A percentile compares a stretch with the other conserved stretches of the same genome.
Conservation (phyloP, 257 asterid genomes). For the Solanum infundibuliforme region DNA sequence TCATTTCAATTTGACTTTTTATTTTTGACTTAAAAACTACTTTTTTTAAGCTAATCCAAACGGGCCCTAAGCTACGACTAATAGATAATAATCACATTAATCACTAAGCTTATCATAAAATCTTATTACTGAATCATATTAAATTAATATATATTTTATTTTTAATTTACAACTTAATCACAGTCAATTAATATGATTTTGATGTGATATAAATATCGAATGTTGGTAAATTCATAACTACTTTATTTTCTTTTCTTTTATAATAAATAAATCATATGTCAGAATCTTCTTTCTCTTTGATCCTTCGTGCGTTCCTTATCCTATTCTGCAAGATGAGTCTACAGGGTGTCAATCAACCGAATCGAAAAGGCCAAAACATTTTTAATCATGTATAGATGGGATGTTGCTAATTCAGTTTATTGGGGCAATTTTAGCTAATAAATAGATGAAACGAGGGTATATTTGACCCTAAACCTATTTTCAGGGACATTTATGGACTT, state of each 20-base stretch:
- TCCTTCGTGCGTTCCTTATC: not conserved
- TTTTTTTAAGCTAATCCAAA: too few relatives aligned
- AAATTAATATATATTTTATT: not conserved
- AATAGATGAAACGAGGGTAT: not conserved
- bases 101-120: not conserved
- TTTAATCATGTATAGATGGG: not conserved
- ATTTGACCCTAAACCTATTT: not conserved
- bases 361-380: too few relatives aligned
- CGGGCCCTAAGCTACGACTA: not conserved
- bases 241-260: not conserved
- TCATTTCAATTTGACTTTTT: too few relatives aligned
- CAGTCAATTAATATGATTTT: not conserved
- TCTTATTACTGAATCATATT: not conserved
- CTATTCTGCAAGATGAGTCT: too few relatives aligned
- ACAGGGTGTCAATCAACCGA: too few relatives aligned
- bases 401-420: not conserved
- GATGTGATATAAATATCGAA: not conserved
- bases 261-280: not conserved
- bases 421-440: not conserved
- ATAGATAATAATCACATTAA: not conserved
- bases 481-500: not conserved
- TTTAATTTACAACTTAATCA: not conserved
- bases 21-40: too few relatives aligned
- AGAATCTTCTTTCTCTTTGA: not conserved
- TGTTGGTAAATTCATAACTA: not conserved